Base-by-base conservation (phyloP, 441 rosid species). In the Cnidoscolus chayamansa region DNA sequence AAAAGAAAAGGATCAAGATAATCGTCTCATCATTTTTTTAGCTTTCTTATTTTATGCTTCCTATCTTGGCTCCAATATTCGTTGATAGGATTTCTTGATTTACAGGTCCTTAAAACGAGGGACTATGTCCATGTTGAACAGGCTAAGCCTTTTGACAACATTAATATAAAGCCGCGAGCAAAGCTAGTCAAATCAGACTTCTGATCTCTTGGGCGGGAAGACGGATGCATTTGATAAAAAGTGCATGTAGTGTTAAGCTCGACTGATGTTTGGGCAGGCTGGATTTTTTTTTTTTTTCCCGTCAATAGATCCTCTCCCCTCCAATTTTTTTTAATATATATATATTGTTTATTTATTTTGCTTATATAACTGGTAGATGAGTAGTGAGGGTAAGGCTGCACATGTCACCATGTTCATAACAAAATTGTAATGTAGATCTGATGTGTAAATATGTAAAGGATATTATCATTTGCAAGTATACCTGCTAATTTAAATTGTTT, bases 41-140 rank as follows among this genome's bases (percentile, higher is more conserved):
- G 49, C 31, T 15, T 43, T 51, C 31, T 17, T 45, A 6, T 43
- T 54, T 51, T 8, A 20, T 67, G 9, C 45, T 10, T 8, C 19
- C 32, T 37, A 54, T 15, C 9, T 10, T 25, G 20, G 7, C 20
- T 20, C 47, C 2, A 0, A 30, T 31, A 4, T 40, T 45, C 32
- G 19, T 35, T 61, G n/a, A 73, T 57, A n/a, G 9, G 63, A 19
- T 16, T 49, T 55, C 2, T 15, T 3, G 62, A 73, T 50, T 40
- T 71, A 69, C 87, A 96, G 99, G 98, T 96, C 67, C 89, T 96
- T 50, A 93, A 89, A 80, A 91, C 99, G 20, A 93, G 82, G 81
- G 98, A 96, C 77, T 93, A 86, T 83, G 82, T 96, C 83, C 97
- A 91, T 31, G 94, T 90, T 65, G 94, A 96, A 72, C 99, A 96